These are phyloP conservation scores for Acer negundo DNA, from an alignment of 345 rosid species.

Conservation along the genomic window DNA sequence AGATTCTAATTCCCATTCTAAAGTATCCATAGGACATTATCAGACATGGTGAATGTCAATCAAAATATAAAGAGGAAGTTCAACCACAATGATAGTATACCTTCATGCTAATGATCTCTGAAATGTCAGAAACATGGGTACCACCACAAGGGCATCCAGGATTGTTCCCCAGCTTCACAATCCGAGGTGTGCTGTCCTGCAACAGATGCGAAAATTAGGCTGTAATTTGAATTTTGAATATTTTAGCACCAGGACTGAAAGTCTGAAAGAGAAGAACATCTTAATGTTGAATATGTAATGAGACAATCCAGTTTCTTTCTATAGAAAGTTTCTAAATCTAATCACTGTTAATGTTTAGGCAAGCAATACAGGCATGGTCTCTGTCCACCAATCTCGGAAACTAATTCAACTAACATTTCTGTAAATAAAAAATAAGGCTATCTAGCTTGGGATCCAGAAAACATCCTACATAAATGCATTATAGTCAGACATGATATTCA, in stretches of 20 bases:
- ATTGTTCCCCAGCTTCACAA: slow-evolving; percentile 61
- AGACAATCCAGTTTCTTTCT: background rate
- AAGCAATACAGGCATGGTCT: background rate
- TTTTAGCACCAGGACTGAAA: background rate
- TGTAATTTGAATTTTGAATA: background rate
- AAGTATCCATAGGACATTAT: background rate
- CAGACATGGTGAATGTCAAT: background rate
- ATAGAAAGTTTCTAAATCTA: background rate
- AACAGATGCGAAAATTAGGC: slow-evolving; percentile 17
- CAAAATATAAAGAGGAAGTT: background rate
- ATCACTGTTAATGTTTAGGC: background rate
- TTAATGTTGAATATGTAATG: background rate
- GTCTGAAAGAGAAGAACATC: background rate
- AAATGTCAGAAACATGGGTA: slow-evolving; percentile 76
- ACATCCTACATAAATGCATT: background rate
- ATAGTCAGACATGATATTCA: background rate
- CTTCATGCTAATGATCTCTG: slow-evolving; percentile 72
- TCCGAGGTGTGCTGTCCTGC: slow-evolving; percentile 82
- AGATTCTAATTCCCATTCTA: background rate
- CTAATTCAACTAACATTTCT: background rate
- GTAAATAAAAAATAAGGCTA: background rate
- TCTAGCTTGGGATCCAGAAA: background rate
- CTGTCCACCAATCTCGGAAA: background rate
- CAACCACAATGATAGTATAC: slow-evolving; percentile 33
- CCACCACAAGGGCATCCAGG: slow-evolving; percentile 93